Evolutionary conservation across 2,329 filamentous ascomycete species (phyloP), one percentile per base, ranked within the genome.

Genomic region (Dactylellina drechsleri): DNA sequence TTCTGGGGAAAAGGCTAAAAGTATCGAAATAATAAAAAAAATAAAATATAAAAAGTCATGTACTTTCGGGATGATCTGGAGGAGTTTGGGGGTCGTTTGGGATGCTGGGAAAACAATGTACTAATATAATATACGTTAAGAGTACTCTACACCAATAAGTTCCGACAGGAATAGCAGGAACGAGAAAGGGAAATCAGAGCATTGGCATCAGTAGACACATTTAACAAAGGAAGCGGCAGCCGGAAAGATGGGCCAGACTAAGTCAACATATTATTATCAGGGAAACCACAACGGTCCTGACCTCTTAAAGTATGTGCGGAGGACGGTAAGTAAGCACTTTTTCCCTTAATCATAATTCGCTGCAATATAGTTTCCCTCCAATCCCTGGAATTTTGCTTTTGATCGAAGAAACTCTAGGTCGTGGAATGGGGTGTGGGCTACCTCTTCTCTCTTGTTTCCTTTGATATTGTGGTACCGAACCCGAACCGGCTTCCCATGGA

Each of bases 401-500:
- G 68, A 53, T 66, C 60, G 16, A 65, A 64, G 31, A 66, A 59
- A 53, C 47, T 72, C 60, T 72, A 49, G 56, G 53, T 61, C 31
- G 18, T 56, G 60, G 66, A 61, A 59, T 66, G 52, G 62, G 60
- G 56, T 53, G 67, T 61, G 16, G 54, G 26, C 47, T 2, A 23
- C 23, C 28, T 18, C 57, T 54, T 56, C 54, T 23, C 49, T 73
- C 54, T 56, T 66, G 68, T 73, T 23, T 66, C 57, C 49, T 60
- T 61, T 28, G 49, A 56, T 72, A 66, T 66, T 76, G 62, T 57
- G 58, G 57, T 72, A 73, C 68, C 68, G 68, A 66, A 73, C 68
- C 68, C 68, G 68, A 73, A 66, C 61, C 68, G 61, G 61, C 61
- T 73, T 73, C 68, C 68, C 68, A 73, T 73, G 68, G 68, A 73